Evolutionary conservation across 2,329 filamentous ascomycete species (phyloP).

Genomic region (Periglandula ipomoeae): DNA sequence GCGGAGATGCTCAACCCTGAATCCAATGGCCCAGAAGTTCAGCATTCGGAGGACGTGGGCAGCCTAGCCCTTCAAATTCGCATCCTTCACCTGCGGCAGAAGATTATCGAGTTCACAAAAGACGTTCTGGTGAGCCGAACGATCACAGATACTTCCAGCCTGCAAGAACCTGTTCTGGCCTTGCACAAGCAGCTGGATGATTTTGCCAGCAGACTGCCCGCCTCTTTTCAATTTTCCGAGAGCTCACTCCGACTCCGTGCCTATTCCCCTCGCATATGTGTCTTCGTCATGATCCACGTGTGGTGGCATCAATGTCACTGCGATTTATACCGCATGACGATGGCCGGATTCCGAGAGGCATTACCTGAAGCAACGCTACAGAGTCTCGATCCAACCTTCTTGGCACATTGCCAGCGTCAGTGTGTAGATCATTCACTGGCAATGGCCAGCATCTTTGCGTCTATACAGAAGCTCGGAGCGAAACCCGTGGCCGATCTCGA

Average conservation of each 20-base stretch:
- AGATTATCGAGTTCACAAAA: conserved; percentile 45
- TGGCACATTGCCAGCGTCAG: conserved; percentile 38
- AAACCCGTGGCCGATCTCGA: conserved; percentile 46
- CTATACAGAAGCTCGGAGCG: conserved; percentile 40
- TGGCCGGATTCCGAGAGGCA: conserved; percentile 42
- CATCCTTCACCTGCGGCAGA: conserved; percentile 44
- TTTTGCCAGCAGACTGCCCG: conserved; percentile 43
- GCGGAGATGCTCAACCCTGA: conserved; percentile 42
- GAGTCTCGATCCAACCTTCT: conserved; percentile 38
- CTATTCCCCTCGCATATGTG: conserved; percentile 47
- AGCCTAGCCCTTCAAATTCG: conserved; percentile 48
- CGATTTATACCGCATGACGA: conserved; percentile 45
- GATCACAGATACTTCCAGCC: conserved; percentile 30
- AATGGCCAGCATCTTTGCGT: conserved; percentile 46
- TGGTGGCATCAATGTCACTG: conserved; percentile 52
- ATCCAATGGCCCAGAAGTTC: conserved; percentile 30
- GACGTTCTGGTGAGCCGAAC: conserved; percentile 26
- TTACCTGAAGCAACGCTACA: conserved; percentile 34
- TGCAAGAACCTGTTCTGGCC: conserved; percentile 34
- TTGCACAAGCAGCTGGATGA: conserved; percentile 40
- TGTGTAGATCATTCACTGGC: conserved; percentile 45
- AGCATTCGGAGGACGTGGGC: conserved; percentile 41
- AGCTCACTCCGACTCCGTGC: conserved; percentile 45
- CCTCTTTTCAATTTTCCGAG: conserved; percentile 49
- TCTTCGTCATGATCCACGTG: conserved; percentile 51